Base-by-base conservation (phyloP, 768 basidiomycete species). In the Amanita molliuscula region DNA sequence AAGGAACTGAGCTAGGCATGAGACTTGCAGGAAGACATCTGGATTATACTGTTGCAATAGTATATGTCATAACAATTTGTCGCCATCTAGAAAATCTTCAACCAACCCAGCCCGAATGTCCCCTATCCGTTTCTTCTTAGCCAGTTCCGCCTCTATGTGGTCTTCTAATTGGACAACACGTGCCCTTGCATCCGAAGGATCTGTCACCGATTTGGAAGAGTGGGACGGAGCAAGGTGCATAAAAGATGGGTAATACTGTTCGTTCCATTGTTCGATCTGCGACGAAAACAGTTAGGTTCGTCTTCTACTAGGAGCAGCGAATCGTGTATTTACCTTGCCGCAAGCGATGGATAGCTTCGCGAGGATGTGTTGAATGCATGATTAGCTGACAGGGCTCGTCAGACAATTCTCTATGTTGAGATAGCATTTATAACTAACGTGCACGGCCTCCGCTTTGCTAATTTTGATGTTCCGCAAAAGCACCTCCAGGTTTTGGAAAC, bases 291-390 rank as follows among this genome's bases (percentile, higher is more conserved):
- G 53, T 31, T 31, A 2, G 43, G 18, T 43, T 31, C 44, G 46
- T 23, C 23, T 41, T 11, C 61, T 60, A n/a, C n/a, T n/a, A n/a
- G 42, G 57, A 53, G 36, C 50, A n/a, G n/a, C n/a, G n/a, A n/a
- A 34, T 3, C 3, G 11, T 29, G 13, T 16, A 67, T 72, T 51
- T 59, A 88, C 89, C 73, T 86, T 86, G 54, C 87, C 84, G 56
- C 89, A 93, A 11, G 84, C 82, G 46, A 96, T 75, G 35, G 84
- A 86, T 53, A 98, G 97, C 93, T 55, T 97, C 92, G n/a, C 88
- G 78, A 0, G 91, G 88, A 66, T 98, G 97, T 21, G 87, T 90
- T 10, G 92, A 87, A 9, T 77, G 75, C 82, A 93, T 88, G 58
- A 99, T 96, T 48, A 97, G 75, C 93, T 95, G 37, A n/a, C n/a